These are phyloP conservation scores for Zygnema cylindricum DNA, from an alignment of 139 green algal species.

Conservation along the genomic window DNA sequence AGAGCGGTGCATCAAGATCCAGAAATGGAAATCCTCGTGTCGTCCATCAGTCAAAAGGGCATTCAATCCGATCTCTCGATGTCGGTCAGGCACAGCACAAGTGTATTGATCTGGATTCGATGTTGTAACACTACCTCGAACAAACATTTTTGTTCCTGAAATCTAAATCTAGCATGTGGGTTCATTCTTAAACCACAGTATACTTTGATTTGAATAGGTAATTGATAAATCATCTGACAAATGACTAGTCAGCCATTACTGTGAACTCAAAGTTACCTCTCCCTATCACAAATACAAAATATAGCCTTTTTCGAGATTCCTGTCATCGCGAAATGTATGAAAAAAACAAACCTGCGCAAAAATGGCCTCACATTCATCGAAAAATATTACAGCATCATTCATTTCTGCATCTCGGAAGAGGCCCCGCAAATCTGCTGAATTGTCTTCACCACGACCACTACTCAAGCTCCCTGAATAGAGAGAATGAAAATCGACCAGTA, in stretches of 20 bases:
- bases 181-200: too few species aligned
- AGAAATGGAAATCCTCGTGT: neutral
- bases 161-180: neutral
- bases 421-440: conserved; percentile 14
- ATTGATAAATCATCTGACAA: too few species aligned
- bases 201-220: too few species aligned
- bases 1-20: neutral
- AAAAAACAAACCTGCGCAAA: conserved; percentile 21
- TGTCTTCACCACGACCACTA: conserved; percentile 7
- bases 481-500: conserved; percentile 31
- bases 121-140: neutral
- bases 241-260: too few species aligned
- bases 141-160: neutral
- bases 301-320: too few species aligned
- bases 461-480: conserved; percentile 14
- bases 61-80: neutral
- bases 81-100: neutral
- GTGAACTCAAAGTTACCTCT: too few species aligned
- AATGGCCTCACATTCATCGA: conserved; percentile 46
- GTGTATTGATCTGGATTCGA: too few species aligned
- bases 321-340: neutral
- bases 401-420: conserved; percentile 37
- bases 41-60: neutral
- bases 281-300: too few species aligned
- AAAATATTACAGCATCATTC: conserved; percentile 43